Base-by-base conservation (phyloP, 2,329 filamentous ascomycete species). In the Fusarium irregulare region DNA sequence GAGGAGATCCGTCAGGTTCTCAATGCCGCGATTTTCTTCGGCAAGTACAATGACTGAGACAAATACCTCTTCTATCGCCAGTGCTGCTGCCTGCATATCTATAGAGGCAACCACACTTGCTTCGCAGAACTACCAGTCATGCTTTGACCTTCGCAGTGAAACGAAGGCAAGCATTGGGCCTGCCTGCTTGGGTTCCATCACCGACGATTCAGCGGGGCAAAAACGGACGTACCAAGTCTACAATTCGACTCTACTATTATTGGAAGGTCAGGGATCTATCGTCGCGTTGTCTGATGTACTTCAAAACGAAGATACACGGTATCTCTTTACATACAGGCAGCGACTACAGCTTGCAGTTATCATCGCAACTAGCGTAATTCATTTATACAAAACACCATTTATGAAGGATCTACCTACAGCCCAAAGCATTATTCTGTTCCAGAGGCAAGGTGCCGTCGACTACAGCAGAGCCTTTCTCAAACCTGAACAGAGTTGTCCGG, bases 41-140 rank as follows among this genome's bases (percentile, higher is more conserved):
- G 18, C 46, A 23, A 9, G 14, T 18, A 49, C 46, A 0, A 10
- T 49, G 3, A 23, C 28, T 0, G 46, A 32, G 2, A 13, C 11
- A 18, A 6, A 4, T 10, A 32, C 28, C 5, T 32, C 28, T 20
- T 32, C 46, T 3, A 32, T 32, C 14, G 7, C 3, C 7, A 18
- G 14, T 11, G 14, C 3, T 3, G 12, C 18, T 7, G 14, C 14
- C 2, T 23, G 27, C 12, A 1, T 32, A 2, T 32, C 28, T 9
- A 2, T 32, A 4, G 14, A 16, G 4, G 12, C n/a, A 13, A 2
- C 9, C 11, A 21, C 4, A 4, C 10, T 1, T 20, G 0, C n/a
- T 7, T 16, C 46, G 18, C 3, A 20, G 21, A 11, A 4, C 2
- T 9, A 21, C 2, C 46, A 49, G 7, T 3, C 46, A 23, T 32